Base-by-base conservation (phyloP, 352 stramenopile genomes). In the Globisporangium spinosum region DNA sequence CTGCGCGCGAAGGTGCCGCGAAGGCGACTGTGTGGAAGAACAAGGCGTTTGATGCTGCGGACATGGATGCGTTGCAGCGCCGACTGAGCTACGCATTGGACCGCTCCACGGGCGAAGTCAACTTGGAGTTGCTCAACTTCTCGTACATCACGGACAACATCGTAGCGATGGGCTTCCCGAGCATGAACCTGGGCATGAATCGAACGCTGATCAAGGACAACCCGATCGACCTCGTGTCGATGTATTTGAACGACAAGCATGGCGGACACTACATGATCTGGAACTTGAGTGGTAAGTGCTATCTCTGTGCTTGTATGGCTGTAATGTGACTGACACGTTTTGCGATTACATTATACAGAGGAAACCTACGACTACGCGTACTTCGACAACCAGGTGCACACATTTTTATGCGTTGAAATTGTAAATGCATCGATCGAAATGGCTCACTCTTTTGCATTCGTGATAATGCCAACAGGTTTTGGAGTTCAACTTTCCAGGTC, bases 201-300 rank as follows among this genome's bases (percentile, higher is more conserved):
- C 82, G 81, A 34, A 87, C 80, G 69, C 74, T 91, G 10, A 77
- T 95, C 23, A 83, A 89, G 65, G 89, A 96, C 64, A 97, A 97
- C 71, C 85, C 89, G 27, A 96, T 97, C 72, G 89, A 97, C 54
- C 69, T 95, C 35, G 90, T 99, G 20, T 82, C 90, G 27, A 94
- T 97, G 72, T 96, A 99, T 73, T 76, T 99, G n/a, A 89, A 97
- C 70, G 84, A 87, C 22, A 90, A 94, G 66, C 97, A 99, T 70
- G 77, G 77, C 13, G 93, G 93, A n/a, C 85, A 98, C 67, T 99
- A 97, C 76, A 98, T 99, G 93, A 97, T 99, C 65, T 99, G 95
- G 94, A 99, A 99, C 78, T 74, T 99, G 20, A 98, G 89, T 66
- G 82, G 82, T 90, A 69, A 49, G 45, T 15, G 45, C 29, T 27